Evolutionary conservation across 306 rosid genomes (phyloP), one percentile per base, ranked within the genome.

Genomic region (Cicer chorassanicum): DNA sequence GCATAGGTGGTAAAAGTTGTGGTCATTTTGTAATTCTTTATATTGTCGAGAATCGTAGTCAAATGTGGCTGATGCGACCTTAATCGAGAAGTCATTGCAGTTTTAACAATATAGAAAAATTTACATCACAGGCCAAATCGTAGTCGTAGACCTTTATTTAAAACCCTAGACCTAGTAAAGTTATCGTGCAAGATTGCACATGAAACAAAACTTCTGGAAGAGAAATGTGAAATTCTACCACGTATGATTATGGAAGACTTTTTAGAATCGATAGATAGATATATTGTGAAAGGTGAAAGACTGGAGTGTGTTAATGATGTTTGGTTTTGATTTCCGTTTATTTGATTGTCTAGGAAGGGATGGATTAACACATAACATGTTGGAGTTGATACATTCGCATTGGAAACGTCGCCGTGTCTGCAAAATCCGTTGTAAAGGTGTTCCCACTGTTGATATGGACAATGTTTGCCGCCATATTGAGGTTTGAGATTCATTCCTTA

Each of bases 351-450:
- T 78, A 93, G 98, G 98, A 78, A 91, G 97, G 84, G 97, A 94
- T 73, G 98, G 98, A 48, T 84, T 94, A 71, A 94, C 97, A 0
- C 98, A 94, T 82, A 94, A 94, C 66, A 94, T 92, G 98, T 81
- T 94, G 96, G 97, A 94, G 73, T 82, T 94, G 87, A 77, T 94
- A 77, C 98, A 94, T 85, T 89, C 98, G 0, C 98, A 94, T 84
- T 92, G 97, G 97, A 92, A 79, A 87, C 84, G 96, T 12, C 64
- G 72, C 34, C 87, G 85, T 4, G 91, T 94, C 12, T 91, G 97
- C 84, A 91, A 92, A 86, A 70, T 94, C 56, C 92, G 91, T 24
- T 94, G 98, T 79, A 90, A 88, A 87, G 98, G 97, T 46, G 96
- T 91, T 81, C 98, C 98, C 6, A 94, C 98, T 11, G 93, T 94